Evolutionary conservation across 352 stramenopile genomes (phyloP).

Genomic region (Blastocystis sp.): DNA sequence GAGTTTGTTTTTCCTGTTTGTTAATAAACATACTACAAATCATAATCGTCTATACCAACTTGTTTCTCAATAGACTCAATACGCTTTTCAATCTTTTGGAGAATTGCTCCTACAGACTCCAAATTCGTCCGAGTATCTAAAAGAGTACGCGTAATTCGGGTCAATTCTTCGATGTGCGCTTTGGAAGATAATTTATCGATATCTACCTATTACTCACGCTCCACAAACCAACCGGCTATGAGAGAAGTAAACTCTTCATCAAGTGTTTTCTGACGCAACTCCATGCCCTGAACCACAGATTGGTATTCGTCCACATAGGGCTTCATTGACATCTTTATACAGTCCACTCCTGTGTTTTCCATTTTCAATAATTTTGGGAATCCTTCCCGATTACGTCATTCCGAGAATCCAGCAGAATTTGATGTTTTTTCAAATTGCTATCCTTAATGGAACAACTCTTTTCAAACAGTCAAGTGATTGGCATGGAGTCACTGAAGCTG

Average conservation of each 20-base stretch:
- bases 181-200: slow-evolving; percentile 27
- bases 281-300: background rate
- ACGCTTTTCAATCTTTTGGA: slow-evolving; percentile 14
- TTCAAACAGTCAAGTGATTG: background rate
- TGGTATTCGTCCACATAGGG: slow-evolving; percentile 50
- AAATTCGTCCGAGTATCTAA: background rate
- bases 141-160: background rate
- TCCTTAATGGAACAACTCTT: background rate
- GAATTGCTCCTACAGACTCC: background rate
- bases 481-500: background rate
- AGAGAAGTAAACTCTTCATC: slow-evolving; percentile 20
- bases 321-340: slow-evolving; percentile 11
- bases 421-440: background rate
- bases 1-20: slow-evolving; percentile 57
- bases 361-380: background rate
- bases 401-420: background rate
- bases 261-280: background rate
- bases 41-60: slow-evolving; percentile 39
- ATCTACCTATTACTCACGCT: background rate
- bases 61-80: slow-evolving; percentile 25
- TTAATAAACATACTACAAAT: slow-evolving; percentile 26
- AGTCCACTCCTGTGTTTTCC: background rate
- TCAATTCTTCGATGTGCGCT: slow-evolving; percentile 36
- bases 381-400: background rate
- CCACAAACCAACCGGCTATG: background rate